Evolutionary conservation across 1,139 yeast species (phyloP).

Genomic region (Blastobotrys malaysiensis): DNA sequence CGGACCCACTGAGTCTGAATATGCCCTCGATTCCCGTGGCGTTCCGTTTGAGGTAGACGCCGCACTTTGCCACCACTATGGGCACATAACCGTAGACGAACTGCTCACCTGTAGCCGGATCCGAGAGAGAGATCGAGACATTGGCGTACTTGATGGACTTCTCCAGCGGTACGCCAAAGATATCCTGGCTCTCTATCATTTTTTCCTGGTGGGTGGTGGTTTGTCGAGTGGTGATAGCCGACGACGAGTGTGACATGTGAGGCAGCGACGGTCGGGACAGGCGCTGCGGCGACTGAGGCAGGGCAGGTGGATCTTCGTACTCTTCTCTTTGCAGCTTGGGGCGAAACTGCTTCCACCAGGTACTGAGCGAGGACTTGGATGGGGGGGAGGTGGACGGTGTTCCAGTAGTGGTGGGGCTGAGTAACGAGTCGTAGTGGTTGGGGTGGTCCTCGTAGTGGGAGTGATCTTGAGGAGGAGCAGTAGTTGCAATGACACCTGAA

Average conservation of each 20-base stretch:
- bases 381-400: conserved; percentile 26
- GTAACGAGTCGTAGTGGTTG: not conserved
- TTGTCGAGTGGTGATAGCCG: conserved; percentile 8
- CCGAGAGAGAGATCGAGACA: conserved; percentile 63
- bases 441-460: not conserved
- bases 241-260: conserved; percentile 28
- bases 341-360: conserved; percentile 43
- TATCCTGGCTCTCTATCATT: conserved; percentile 25
- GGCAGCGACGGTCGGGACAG: conserved; percentile 25
- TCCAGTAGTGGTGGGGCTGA: not conserved
- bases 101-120: conserved; percentile 41
- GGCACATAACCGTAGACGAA: conserved; percentile 77
- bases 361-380: conserved; percentile 31
- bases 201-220: not conserved
- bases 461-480: not conserved
- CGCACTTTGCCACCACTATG: conserved; percentile 92
- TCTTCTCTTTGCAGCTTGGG: conserved; percentile 25
- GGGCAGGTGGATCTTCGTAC: conserved; percentile 7
- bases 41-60: conserved; percentile 72
- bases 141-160: conserved; percentile 69
- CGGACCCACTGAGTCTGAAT: conserved; percentile 88
- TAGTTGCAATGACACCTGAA: not conserved
- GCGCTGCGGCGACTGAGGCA: conserved; percentile 2
- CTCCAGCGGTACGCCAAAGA: conserved; percentile 81
- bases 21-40: conserved; percentile 73